Evolutionary conservation across 73 alveolate species (phyloP), one percentile per base, ranked within the genome.

Genomic region (Halteria grandinella): DNA sequence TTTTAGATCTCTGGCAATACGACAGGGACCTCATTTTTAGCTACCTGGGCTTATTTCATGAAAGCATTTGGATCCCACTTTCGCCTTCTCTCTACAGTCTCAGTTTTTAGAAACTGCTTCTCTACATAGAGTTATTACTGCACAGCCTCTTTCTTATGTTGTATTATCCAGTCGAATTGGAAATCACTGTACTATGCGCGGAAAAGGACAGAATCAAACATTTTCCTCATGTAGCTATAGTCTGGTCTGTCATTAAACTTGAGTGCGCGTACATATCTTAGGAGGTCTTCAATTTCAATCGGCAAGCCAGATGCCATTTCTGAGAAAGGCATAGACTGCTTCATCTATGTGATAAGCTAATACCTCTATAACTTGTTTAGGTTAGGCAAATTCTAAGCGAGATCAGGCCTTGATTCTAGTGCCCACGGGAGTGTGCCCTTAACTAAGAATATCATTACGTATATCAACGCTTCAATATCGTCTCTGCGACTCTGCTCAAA

Each of bases 371-470:
- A 11, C 11, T n/a, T n/a, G n/a, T n/a, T n/a, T n/a, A n/a, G n/a
- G n/a, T n/a, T n/a, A n/a, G n/a, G n/a, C n/a, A n/a, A n/a, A n/a
- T n/a, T n/a, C n/a, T 11, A 11, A 36, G n/a, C 11, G 47, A 36
- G 47, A 11, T 36, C 47, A 36, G 47, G n/a, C 11, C 47, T 36
- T 7, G 11, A 11, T 36, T 36, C 11, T 36, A 5, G 5, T 5
- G 11, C n/a, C 99, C 99, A 96, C 24, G 99, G 99, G 21, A 93
- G 77, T 1, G 80, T 41, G 0, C 98, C 98, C 51, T 76, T 87
- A 48, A 88, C 63, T 79, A 93, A 88, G 59, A 86, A 88, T 43
- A 88, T 74, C 55, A 93, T 54, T 36, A 91, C 91, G 21, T 91
- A 91, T 2, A 96, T 96, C 17, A 85, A 32, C 45, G 90, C 85